Conservation (phyloP, 1,284 basidiomycete species). For the Peniophora sp. region DNA sequence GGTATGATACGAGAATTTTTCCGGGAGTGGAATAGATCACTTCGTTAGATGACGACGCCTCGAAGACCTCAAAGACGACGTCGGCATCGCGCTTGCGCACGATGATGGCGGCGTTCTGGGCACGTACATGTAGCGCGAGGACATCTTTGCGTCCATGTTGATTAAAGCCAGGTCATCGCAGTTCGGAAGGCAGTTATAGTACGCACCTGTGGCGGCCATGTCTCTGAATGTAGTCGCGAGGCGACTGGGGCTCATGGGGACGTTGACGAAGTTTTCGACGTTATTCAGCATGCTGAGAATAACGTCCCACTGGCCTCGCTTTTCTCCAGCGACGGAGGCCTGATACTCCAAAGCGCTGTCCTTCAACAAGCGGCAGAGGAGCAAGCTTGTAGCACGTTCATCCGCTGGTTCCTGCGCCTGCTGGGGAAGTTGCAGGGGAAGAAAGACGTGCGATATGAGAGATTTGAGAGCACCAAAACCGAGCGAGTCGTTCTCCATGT, state of each 20-base stretch:
- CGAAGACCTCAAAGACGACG: constrained; percentile 32
- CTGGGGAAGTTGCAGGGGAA: constrained; percentile 29
- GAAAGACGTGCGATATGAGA: constrained; percentile 23
- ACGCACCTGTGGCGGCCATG: not conserved
- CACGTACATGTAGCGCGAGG: constrained; percentile 26
- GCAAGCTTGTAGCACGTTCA: not conserved
- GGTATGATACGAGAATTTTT: constrained; percentile 28
- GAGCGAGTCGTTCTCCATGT: no score
- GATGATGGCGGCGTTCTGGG: constrained; percentile 37
- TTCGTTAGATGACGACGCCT: constrained; percentile 25
- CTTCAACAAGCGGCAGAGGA: not conserved
- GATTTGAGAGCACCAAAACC: no score
- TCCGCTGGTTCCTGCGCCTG: not conserved
- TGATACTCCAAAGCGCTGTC: constrained; percentile 1
- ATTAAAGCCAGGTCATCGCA: not conserved
- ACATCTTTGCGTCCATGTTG: constrained; percentile 11
- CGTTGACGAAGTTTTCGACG: not conserved
- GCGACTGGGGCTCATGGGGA: not conserved
- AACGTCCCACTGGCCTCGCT: not conserved
- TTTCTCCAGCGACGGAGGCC: not conserved
- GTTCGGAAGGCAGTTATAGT: not conserved
- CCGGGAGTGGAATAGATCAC: constrained; percentile 27
- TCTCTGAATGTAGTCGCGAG: not conserved
- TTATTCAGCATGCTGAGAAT: not conserved
- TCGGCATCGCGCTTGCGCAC: constrained; percentile 19